Conservation (phyloP, 164 flowering plant species). For the Vitis vinifera region ASM3070453v1 NC_081808.1:2057501-2058000, state of each 20-base stretch:
- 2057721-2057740: not conserved
- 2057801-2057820: too few relatives aligned
- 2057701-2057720: slow-evolving; percentile 18
- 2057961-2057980: too few relatives aligned
- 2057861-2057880: too few relatives aligned
- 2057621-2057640: slow-evolving; percentile 39
- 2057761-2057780: not conserved
- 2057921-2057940: not conserved
- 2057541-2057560: slow-evolving; percentile 49
- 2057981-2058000: too few relatives aligned
- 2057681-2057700: slow-evolving; percentile 4
- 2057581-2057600: slow-evolving; percentile 32
- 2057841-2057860: too few relatives aligned
- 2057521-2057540: slow-evolving; percentile 44
- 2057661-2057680: slow-evolving; percentile 62
- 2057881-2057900: too few relatives aligned
- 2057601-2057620: slow-evolving; percentile 27
- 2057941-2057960: not conserved
- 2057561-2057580: slow-evolving; percentile 44
- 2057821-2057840: too few relatives aligned
- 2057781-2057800: not conserved
- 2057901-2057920: too few relatives aligned
- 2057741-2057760: not conserved
- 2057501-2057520: slow-evolving; percentile 24
- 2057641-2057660: slow-evolving; percentile 29